phyloP scores from a whole-genome alignment of 2,329 filamentous ascomycete species.

The Sporothrix brunneoviolacea region DNA sequence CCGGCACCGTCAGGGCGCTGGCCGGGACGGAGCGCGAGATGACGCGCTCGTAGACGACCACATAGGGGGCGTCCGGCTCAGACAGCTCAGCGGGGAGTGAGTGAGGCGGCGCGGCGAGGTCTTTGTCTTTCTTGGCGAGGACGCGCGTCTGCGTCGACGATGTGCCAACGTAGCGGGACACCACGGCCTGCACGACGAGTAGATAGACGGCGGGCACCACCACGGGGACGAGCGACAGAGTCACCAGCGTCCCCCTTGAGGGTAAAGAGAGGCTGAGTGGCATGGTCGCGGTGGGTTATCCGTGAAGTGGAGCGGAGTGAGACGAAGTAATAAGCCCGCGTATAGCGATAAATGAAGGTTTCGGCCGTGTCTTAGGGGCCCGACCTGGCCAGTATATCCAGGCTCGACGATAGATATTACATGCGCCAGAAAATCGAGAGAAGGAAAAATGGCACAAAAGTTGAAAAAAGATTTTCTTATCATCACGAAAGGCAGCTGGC shows the following conservation, averaged over 20 bases:
- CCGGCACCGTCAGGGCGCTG: neutral
- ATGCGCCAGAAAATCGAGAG: too few relatives aligned
- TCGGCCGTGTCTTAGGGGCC: too few relatives aligned
- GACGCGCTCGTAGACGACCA: conserved; percentile 15
- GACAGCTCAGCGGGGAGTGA: conserved; percentile 12
- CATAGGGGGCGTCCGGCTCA: conserved; percentile 4
- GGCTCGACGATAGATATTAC: too few relatives aligned
- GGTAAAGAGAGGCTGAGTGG: too few relatives aligned
- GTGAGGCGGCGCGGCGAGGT: neutral
- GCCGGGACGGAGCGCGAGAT: conserved; percentile 9
- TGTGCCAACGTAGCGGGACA: conserved; percentile 3
- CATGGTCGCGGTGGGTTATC: neutral
- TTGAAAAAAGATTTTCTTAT: too few relatives aligned
- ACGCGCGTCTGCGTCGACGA: neutral
- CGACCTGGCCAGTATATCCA: too few relatives aligned
- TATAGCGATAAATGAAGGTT: too few relatives aligned
- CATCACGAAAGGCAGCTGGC: too few relatives aligned
- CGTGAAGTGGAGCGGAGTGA: neutral
- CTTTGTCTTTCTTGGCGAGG: neutral
- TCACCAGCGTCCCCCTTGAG: neutral
- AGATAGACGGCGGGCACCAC: conserved; percentile 11
- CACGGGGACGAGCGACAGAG: conserved; percentile 11
- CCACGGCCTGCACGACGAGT: conserved; percentile 4
- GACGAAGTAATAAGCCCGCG: neutral
- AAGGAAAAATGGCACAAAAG: too few relatives aligned